phyloP scores from a whole-genome alignment of 2,329 filamentous ascomycete genomes.

The Colletotrichum melonis region DNA sequence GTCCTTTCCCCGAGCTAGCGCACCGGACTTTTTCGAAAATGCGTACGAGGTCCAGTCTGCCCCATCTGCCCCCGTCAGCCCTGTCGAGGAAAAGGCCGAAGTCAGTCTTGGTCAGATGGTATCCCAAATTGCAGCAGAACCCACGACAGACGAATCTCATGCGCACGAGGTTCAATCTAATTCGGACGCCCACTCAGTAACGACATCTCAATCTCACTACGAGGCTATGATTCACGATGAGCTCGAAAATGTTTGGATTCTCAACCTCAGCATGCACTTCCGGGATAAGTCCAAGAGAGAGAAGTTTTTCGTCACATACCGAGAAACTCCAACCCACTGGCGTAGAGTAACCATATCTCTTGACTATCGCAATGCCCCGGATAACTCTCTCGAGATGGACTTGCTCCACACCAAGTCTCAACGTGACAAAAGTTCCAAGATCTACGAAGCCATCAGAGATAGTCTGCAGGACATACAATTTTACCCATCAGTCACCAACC shows the following conservation, averaged over 20 bases:
- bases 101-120: constrained; percentile 37
- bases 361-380: constrained; percentile 86
- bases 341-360: constrained; percentile 91
- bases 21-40: constrained; percentile 56
- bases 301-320: constrained; percentile 98
- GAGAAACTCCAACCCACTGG: constrained; percentile 82
- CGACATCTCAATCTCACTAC: constrained; percentile 60
- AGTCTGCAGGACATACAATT: constrained; percentile 95
- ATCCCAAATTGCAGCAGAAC: constrained; percentile 28
- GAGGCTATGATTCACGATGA: constrained; percentile 80
- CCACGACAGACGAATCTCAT: constrained; percentile 16
- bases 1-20: constrained; percentile 58
- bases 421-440: constrained; percentile 90
- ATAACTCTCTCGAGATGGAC: constrained; percentile 87
- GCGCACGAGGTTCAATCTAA: constrained; percentile 46
- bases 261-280: constrained; percentile 99
- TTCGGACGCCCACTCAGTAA: constrained; percentile 59
- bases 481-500: constrained; percentile 94
- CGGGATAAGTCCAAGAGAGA: constrained; percentile 91
- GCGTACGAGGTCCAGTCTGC: constrained; percentile 41
- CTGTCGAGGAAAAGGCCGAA: constrained; percentile 47
- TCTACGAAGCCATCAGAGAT: constrained; percentile 94
- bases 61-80: constrained; percentile 45
- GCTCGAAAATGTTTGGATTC: constrained; percentile 89
- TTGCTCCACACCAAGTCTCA: constrained; percentile 83